Evolutionary conservation across 169 alveolate genomes (phyloP).

Genomic region (Besnoitia besnoiti): DNA sequence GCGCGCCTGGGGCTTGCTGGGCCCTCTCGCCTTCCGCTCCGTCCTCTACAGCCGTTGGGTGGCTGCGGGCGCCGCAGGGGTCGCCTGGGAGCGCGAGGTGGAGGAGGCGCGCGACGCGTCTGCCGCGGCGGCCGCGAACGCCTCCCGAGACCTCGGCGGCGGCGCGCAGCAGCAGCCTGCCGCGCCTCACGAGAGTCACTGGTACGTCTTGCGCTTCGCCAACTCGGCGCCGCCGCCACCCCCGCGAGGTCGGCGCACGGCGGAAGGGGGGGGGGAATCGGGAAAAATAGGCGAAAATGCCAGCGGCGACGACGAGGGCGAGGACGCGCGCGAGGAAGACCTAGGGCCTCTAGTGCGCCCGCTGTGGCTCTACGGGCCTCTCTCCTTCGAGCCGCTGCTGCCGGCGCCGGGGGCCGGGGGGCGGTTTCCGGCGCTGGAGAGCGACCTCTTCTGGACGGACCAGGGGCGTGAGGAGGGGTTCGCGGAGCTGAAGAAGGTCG

Average conservation of each 20-base stretch:
- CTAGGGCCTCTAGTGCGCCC: not conserved
- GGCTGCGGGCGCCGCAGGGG: not conserved
- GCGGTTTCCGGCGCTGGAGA: not conserved
- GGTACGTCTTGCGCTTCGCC: not conserved
- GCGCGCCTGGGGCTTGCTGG: not conserved
- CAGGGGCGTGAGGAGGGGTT: not conserved
- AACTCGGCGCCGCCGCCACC: not conserved
- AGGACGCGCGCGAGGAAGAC: not conserved
- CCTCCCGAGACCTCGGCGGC: not conserved
- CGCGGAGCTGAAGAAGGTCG: not conserved
- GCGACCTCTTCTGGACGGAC: not conserved
- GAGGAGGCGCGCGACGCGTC: not conserved
- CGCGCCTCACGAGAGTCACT: not conserved
- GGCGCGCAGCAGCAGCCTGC: not conserved
- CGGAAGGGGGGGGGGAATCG: not conserved
- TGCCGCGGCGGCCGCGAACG: no score
- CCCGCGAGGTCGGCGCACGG: not conserved
- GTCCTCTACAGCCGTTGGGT: not conserved
- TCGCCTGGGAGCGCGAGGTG: not conserved
- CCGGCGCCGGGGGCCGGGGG: not conserved
- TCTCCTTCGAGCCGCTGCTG: not conserved
- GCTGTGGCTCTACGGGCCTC: slow-evolving; percentile 8
- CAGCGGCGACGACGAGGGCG: not conserved
- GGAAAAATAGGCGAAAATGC: not conserved
- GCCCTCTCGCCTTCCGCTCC: not conserved